These are phyloP conservation scores for Kwoniella shivajii DNA, from an alignment of 1,284 basidiomycete species.

Conservation along the genomic window DNA sequence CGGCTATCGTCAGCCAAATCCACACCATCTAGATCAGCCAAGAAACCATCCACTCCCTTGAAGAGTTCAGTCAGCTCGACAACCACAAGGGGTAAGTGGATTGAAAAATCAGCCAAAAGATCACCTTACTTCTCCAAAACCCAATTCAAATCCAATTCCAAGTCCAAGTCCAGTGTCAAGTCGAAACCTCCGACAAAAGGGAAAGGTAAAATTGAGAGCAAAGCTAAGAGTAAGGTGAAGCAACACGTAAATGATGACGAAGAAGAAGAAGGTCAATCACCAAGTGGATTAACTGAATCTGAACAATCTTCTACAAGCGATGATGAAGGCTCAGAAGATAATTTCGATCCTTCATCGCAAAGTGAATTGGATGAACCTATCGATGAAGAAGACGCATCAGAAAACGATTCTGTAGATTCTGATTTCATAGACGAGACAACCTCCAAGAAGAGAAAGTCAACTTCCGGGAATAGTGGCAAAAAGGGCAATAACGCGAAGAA, in stretches of 20 bases:
- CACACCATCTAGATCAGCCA: conserved; percentile 3
- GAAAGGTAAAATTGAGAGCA: conserved; percentile 1
- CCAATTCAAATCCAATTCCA: background rate
- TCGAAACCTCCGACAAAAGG: background rate
- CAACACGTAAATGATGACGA: conserved; percentile 9
- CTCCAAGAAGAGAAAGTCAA: conserved; percentile 17
- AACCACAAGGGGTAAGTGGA: conserved; percentile 12
- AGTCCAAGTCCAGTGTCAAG: background rate
- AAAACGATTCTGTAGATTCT: conserved; percentile 25
- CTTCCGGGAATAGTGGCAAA: conserved; percentile 1
- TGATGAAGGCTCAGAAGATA: conserved; percentile 33
- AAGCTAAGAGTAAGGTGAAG: background rate
- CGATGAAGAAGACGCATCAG: conserved; percentile 29
- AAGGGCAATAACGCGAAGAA: conserved; percentile 20
- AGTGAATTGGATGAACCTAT: conserved; percentile 19
- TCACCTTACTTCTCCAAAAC: conserved; percentile 20
- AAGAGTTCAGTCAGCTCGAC: conserved; percentile 7
- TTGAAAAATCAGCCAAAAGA: conserved; percentile 11
- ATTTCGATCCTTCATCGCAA: conserved; percentile 29
- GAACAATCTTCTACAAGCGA: conserved; percentile 24
- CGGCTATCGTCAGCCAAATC: conserved; percentile 12
- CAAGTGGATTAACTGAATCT: conserved; percentile 44
- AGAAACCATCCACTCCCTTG: conserved; percentile 9
- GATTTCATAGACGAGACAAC: conserved; percentile 28
- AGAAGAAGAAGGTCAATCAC: conserved; percentile 20